Percentiles rank a stretch among this genome's conserved stretches.
phyloP scores from a whole-genome alignment of 768 basidiomycete species.

The Suillus subalutaceus region DNA sequence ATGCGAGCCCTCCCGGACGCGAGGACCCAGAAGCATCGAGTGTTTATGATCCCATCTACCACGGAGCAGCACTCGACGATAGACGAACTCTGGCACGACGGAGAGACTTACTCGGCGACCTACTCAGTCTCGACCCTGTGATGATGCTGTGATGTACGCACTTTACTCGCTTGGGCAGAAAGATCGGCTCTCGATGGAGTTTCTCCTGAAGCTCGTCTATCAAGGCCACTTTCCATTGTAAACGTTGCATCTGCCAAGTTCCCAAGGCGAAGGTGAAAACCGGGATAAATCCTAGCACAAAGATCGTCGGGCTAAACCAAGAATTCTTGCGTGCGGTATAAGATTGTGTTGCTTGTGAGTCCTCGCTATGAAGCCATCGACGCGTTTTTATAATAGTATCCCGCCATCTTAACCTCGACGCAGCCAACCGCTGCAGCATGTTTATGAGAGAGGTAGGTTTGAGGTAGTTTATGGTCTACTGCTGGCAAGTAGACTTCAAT shows the following conservation, averaged over 20 bases:
- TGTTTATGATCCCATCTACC: constrained; percentile 82
- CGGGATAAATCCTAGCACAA: constrained; percentile 83
- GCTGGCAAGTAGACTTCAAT: not conserved
- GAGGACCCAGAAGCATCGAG: constrained; percentile 81
- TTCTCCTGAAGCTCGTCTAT: constrained; percentile 95
- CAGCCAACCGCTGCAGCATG: constrained; percentile 6
- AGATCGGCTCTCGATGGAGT: constrained; percentile 74
- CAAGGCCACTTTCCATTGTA: constrained; percentile 93
- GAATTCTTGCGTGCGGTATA: constrained; percentile 64
- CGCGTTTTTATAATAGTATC: constrained; percentile 12
- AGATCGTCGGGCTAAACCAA: constrained; percentile 69
- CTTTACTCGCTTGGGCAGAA: constrained; percentile 87
- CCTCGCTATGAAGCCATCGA: constrained; percentile 21
- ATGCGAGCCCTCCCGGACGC: constrained; percentile 84
- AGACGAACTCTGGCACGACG: constrained; percentile 86
- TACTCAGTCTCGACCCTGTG: constrained; percentile 23
- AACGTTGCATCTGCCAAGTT: constrained; percentile 90
- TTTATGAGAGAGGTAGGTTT: not conserved
- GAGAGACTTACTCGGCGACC: constrained; percentile 49
- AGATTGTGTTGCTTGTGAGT: constrained; percentile 37
- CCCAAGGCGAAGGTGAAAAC: constrained; percentile 90
- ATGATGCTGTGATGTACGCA: constrained; percentile 41
- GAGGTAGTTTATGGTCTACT: not conserved
- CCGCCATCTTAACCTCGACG: constrained; percentile 16
- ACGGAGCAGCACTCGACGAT: constrained; percentile 77